Evolutionary conservation across 1,284 basidiomycete species (phyloP).

Genomic region (Amylostereum areolatum): DNA sequence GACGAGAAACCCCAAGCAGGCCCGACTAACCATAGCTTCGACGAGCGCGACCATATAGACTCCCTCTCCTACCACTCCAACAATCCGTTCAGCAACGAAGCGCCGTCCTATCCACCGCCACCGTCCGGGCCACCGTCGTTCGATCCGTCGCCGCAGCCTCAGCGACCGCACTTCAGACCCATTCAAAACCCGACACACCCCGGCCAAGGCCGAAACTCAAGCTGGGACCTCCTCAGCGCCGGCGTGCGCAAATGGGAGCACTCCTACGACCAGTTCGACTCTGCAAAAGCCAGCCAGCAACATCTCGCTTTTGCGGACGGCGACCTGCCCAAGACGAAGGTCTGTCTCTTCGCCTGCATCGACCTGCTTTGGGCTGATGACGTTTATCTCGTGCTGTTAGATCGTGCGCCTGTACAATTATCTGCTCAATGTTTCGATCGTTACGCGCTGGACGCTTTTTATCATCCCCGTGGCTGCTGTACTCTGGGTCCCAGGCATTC

Average conservation of each 20-base stretch:
- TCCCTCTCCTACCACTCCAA: constrained; percentile 8
- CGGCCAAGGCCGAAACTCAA: constrained; percentile 12
- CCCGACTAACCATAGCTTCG: background rate
- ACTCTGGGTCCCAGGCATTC: constrained; percentile 75
- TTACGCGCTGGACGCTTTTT: constrained; percentile 78
- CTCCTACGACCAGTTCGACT: constrained; percentile 54
- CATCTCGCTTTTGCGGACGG: constrained; percentile 59
- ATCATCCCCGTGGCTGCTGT: constrained; percentile 68
- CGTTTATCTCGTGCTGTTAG: constrained; percentile 22
- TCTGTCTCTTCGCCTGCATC: constrained; percentile 19
- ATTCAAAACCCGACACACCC: too few relatives aligned
- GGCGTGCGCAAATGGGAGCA: constrained; percentile 50
- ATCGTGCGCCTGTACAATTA: constrained; percentile 63
- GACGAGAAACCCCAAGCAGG: constrained; percentile 4
- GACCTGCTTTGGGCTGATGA: background rate
- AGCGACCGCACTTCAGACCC: too few relatives aligned
- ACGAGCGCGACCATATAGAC: constrained; percentile 1
- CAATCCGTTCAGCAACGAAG: constrained; percentile 4
- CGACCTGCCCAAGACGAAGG: constrained; percentile 54
- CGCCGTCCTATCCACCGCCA: too few relatives aligned
- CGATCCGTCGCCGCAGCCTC: too few relatives aligned
- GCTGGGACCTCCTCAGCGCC: constrained; percentile 44
- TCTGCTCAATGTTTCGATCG: constrained; percentile 70
- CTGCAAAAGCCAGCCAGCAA: constrained; percentile 44
- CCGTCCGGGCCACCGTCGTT: too few relatives aligned